Evolutionary conservation across 2,329 filamentous ascomycete species (phyloP).

Genomic region (Pleurostoma richardsiae): DNA sequence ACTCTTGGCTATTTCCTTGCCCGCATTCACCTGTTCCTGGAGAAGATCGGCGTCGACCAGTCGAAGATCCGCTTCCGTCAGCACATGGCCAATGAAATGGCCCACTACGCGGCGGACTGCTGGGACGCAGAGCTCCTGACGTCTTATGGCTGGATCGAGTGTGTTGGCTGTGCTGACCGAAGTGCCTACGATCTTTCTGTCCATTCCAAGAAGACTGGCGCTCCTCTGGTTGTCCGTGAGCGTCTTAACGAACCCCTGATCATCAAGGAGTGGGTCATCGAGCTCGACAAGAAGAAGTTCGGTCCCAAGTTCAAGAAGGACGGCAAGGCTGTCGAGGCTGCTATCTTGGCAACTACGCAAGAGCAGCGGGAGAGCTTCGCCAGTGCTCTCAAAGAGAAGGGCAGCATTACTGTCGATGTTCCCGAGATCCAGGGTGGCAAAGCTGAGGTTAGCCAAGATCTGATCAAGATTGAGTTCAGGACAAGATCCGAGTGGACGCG

Average conservation of each 20-base stretch:
- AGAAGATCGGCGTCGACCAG: conserved; percentile 81
- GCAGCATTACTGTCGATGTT: conserved; percentile 74
- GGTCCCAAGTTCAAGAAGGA: conserved; percentile 95
- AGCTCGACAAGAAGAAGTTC: conserved; percentile 88
- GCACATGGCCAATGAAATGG: conserved; percentile 76
- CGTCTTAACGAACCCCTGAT: conserved; percentile 70
- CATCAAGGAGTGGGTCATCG: conserved; percentile 82
- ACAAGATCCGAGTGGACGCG: conserved; percentile 78
- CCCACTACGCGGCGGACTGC: conserved; percentile 94
- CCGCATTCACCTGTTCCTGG: conserved; percentile 84
- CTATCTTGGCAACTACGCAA: conserved; percentile 71
- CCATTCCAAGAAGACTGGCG: conserved; percentile 88
- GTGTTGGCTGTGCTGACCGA: conserved; percentile 92
- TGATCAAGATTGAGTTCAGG: conserved; percentile 78
- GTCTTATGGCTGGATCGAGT: conserved; percentile 96
- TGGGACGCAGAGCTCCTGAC: conserved; percentile 95
- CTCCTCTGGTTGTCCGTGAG: conserved; percentile 80
- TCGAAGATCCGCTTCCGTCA: conserved; percentile 92
- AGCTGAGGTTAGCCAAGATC: conserved; percentile 73
- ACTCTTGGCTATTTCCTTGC: conserved; percentile 97
- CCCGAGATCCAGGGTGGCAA: conserved; percentile 62
- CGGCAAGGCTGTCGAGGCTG: conserved; percentile 76
- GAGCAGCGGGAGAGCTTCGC: conserved; percentile 76
- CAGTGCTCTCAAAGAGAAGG: conserved; percentile 65
- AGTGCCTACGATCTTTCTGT: conserved; percentile 92